Evolutionary conservation across 306 rosid genomes (phyloP).

Genomic region (Mimosa pudica): DNA sequence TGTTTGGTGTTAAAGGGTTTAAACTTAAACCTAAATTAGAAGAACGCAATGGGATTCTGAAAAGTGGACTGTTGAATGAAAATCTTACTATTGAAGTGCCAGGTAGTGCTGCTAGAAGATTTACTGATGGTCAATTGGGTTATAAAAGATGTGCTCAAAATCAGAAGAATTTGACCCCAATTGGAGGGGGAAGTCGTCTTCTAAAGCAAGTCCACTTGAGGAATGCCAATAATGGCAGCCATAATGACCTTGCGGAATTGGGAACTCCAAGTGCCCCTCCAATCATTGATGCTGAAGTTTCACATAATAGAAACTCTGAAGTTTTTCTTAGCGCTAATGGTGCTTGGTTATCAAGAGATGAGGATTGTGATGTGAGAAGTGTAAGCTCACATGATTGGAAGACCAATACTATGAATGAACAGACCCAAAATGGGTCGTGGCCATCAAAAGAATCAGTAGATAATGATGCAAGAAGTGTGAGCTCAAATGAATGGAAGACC

Average conservation of each 20-base stretch:
- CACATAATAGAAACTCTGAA: slow-evolving; percentile 39
- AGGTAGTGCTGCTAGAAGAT: slow-evolving; percentile 52
- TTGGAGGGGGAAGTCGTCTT: slow-evolving; percentile 47
- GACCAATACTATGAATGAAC: slow-evolving; percentile 41
- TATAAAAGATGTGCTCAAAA: slow-evolving; percentile 48
- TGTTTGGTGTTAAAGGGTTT: slow-evolving; percentile 39
- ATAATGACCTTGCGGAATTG: slow-evolving; percentile 55
- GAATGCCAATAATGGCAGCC: slow-evolving; percentile 40
- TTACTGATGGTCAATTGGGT: slow-evolving; percentile 67
- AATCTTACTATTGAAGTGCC: slow-evolving; percentile 70
- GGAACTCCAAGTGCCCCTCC: slow-evolving; percentile 99
- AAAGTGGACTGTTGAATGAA: slow-evolving; percentile 58
- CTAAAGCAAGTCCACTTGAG: slow-evolving; percentile 50
- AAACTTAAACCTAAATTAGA: slow-evolving; percentile 25
- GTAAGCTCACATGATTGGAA: slow-evolving; percentile 49
- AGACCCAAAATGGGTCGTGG: slow-evolving; percentile 37
- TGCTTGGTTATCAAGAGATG: slow-evolving; percentile 48
- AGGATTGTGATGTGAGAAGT: slow-evolving; percentile 47
- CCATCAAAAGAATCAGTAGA: slow-evolving; percentile 53
- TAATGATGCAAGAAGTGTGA: slow-evolving; percentile 52
- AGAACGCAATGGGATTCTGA: slow-evolving; percentile 44
- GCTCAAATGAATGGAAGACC: slow-evolving; percentile 43
- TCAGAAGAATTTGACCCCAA: slow-evolving; percentile 59
- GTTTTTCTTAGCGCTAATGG: slow-evolving; percentile 32
- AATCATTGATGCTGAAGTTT: slow-evolving; percentile 49